Base-by-base conservation (phyloP, 129 eudicot genomes). In the Rutidosis leptorrhynchoides region DNA sequence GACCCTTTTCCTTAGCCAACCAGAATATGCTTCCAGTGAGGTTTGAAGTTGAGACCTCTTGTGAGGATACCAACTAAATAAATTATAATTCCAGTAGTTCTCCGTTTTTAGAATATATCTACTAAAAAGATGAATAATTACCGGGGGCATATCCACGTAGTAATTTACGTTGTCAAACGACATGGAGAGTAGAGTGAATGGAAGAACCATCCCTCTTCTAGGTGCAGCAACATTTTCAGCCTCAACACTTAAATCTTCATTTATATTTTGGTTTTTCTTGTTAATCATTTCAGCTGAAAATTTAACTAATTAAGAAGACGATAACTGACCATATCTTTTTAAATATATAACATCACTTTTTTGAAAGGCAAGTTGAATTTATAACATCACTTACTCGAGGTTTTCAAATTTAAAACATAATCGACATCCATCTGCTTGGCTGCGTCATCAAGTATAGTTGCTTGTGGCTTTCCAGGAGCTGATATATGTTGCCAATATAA, bases 381-480 rank as follows among this genome's bases (percentile, higher is more conserved):
- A 23, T n/a, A 57, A 16, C 58, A 65, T 66, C 62, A 60, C 69
- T 67, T 75, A 75, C 79, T 75, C 59, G 74, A 66, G 53, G 62
- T 56, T 17, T 74, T 74, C 9, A 29, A 40, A 22, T 42, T 32
- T 22, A 14, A 57, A 43, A 2, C 67, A 42, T 54, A 65, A 64
- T 53, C 71, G 22, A 10, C 45, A 32, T 72, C 26, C 8, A 6
- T 49, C 42, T 52, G 40, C 43, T 77, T 74, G 49, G 74, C 77
- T 19, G 62, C 72, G 30, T 77, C 83, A 55, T 82, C 77, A 2
- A 82, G 66, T 68, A 80, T 70, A 27, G 81, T 80, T 69, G 82
- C 91, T 76, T 82, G 97, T 29, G 81, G 79, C 66, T 82, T 90
- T 61, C 83, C 91, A 4, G 81, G 85, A 62, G 95, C 97, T 90